A percentile compares a stretch with the other conserved stretches of the same genome.
Conservation (phyloP, 331 rosid species). For the Cydonia oblonga region DNA sequence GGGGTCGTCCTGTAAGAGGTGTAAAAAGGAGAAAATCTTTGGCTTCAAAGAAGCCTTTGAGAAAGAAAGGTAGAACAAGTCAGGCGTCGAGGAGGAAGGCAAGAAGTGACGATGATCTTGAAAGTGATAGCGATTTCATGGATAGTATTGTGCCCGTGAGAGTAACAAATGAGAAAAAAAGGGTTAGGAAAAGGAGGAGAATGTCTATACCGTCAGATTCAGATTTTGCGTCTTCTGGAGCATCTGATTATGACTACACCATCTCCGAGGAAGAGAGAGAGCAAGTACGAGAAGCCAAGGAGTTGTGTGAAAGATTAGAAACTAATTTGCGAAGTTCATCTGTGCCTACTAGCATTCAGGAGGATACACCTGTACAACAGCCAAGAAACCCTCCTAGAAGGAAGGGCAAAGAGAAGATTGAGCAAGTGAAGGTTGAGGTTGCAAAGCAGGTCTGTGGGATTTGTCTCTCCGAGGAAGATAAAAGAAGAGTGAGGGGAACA, state of each 20-base stretch:
- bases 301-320: constrained; percentile 38
- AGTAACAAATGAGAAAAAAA: constrained; percentile 22
- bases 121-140: constrained; percentile 23
- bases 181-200: constrained; percentile 23
- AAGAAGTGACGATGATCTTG: constrained; percentile 21
- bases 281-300: constrained; percentile 80
- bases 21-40: constrained; percentile 32
- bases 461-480: constrained; percentile 90
- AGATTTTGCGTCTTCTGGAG: constrained; percentile 38
- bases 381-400: constrained; percentile 45
- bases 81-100: constrained; percentile 20
- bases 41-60: constrained; percentile 43
- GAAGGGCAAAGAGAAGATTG: constrained; percentile 88
- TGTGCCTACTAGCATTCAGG: constrained; percentile 25
- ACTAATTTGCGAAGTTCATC: constrained; percentile 44
- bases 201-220: constrained; percentile 29
- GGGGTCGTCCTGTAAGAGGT: constrained; percentile 21
- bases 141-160: constrained; percentile 18
- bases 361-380: constrained; percentile 17
- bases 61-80: constrained; percentile 39
- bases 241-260: constrained; percentile 63
- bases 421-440: constrained; percentile 45
- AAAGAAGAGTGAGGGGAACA: constrained; percentile 78
- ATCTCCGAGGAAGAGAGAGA: constrained; percentile 97
- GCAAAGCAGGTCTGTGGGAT: constrained; percentile 85